Conservation (phyloP, 306 rosid genomes). For the Lathyrus oleraceus region DNA sequence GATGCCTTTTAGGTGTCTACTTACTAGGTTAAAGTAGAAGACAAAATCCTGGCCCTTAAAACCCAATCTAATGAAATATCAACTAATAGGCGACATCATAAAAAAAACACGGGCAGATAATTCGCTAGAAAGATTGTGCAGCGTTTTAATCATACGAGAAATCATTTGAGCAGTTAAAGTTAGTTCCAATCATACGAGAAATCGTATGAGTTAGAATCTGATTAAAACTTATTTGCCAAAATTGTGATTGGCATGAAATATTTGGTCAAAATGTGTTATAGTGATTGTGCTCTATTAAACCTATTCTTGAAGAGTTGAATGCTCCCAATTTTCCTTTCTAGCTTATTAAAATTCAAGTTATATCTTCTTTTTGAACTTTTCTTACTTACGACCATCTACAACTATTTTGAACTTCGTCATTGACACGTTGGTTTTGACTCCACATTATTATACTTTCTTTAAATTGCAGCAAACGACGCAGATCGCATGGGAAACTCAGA, state of each 20-base stretch:
- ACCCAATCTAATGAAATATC: background rate
- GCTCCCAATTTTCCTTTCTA: constrained; percentile 10
- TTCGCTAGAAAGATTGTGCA: background rate
- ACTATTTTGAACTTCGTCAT: constrained; percentile 32
- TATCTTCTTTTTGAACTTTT: constrained; percentile 13
- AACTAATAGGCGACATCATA: background rate
- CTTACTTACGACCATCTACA: constrained; percentile 25
- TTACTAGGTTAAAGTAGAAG: background rate
- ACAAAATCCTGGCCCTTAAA: background rate
- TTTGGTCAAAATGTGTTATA: background rate
- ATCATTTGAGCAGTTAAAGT: background rate
- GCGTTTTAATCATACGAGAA: background rate
- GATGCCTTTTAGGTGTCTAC: background rate
- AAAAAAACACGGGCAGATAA: background rate
- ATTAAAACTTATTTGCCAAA: too few species aligned
- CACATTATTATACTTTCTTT: constrained; percentile 37
- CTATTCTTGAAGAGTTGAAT: constrained; percentile 4
- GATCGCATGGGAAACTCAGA: constrained; percentile 58
- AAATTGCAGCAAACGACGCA: constrained; percentile 63
- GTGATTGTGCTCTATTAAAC: constrained; percentile 22
- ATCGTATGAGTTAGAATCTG: too few species aligned
- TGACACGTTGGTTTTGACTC: constrained; percentile 41
- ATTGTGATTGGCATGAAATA: too few species aligned
- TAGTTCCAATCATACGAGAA: too few species aligned
- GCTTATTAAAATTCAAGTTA: constrained; percentile 10